Evolutionary conservation across 768 basidiomycete genomes (phyloP).

Genomic region (Mycena capillaripes): DNA sequence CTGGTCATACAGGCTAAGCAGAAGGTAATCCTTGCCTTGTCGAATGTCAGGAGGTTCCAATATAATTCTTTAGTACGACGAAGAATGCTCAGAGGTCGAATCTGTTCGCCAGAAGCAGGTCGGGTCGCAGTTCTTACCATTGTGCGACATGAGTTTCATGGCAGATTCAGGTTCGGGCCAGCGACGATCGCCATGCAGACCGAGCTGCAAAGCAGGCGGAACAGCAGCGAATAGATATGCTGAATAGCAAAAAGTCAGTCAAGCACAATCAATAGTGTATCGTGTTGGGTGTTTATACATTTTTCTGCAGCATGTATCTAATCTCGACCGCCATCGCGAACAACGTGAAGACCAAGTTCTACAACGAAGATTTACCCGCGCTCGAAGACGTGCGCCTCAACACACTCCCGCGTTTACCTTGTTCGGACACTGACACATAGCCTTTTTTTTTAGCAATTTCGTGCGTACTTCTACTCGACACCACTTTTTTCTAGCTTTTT

Average conservation of each 20-base stretch:
- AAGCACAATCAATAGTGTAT: neutral
- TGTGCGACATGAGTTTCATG: conserved; percentile 26
- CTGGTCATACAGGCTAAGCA: conserved; percentile 65
- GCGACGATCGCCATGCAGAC: conserved; percentile 83
- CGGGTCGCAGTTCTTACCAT: conserved; percentile 33
- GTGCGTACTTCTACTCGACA: conserved; percentile 55
- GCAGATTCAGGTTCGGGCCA: conserved; percentile 66
- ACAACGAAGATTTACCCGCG: conserved; percentile 73
- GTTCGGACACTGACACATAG: conserved; percentile 24
- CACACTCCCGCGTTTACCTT: conserved; percentile 21
- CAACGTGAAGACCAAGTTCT: conserved; percentile 77
- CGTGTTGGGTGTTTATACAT: conserved; percentile 3
- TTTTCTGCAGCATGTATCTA: conserved; percentile 69
- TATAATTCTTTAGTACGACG: conserved; percentile 73
- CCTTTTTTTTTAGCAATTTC: conserved; percentile 69
- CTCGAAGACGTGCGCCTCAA: conserved; percentile 76
- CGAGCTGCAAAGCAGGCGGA: conserved; percentile 81
- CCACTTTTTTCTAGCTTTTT: neutral
- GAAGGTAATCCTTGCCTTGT: conserved; percentile 57
- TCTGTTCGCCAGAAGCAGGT: conserved; percentile 86
- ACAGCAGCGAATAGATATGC: conserved; percentile 83
- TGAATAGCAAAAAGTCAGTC: conserved; percentile 83
- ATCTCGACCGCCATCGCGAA: conserved; percentile 82
- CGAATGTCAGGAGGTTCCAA: conserved; percentile 22
- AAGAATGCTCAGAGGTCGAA: conserved; percentile 82